These are phyloP conservation scores for Rutidosis leptorrhynchoides DNA, from an alignment of 129 eudicot genomes.

Conservation along the genomic window DNA sequence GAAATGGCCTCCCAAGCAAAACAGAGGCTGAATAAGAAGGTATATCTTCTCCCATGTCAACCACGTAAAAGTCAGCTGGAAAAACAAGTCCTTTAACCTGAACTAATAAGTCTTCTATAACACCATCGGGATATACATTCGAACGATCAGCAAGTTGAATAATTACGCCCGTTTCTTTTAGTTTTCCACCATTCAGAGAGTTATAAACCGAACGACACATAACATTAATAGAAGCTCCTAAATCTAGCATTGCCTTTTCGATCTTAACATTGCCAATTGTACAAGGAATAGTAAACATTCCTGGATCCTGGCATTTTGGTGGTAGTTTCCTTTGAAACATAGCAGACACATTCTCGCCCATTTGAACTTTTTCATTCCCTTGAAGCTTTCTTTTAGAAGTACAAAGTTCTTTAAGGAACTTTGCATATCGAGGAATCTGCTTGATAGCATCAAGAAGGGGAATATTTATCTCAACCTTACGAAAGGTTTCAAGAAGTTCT, in stretches of 20 bases:
- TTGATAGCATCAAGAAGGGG: constrained; percentile 16
- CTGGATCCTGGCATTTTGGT: no score
- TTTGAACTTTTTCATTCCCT: neutral
- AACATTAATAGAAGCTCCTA: no score
- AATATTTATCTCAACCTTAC: constrained; percentile 1
- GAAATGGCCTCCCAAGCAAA: constrained; percentile 7
- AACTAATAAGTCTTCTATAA: constrained; percentile 18
- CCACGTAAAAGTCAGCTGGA: no score
- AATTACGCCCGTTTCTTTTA: no score
- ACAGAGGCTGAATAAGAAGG: neutral
- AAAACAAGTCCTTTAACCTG: constrained; percentile 11
- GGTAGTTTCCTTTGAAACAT: no score
- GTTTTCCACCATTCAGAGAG: no score
- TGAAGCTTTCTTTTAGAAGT: neutral
- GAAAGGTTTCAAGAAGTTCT: neutral
- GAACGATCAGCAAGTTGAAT: constrained; percentile 13
- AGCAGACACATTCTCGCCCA: constrained; percentile 13
- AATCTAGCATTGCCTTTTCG: no score
- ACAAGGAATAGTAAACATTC: no score
- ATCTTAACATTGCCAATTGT: no score
- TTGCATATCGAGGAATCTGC: constrained; percentile 11
- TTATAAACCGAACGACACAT: no score
- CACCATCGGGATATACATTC: neutral
- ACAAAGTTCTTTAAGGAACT: constrained; percentile 9
- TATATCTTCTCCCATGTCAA: neutral